Evolutionary conservation across 164 flowering plant species (phyloP), one percentile per base, ranked within the genome.

Genomic region (Nelumbo lutea): DNA sequence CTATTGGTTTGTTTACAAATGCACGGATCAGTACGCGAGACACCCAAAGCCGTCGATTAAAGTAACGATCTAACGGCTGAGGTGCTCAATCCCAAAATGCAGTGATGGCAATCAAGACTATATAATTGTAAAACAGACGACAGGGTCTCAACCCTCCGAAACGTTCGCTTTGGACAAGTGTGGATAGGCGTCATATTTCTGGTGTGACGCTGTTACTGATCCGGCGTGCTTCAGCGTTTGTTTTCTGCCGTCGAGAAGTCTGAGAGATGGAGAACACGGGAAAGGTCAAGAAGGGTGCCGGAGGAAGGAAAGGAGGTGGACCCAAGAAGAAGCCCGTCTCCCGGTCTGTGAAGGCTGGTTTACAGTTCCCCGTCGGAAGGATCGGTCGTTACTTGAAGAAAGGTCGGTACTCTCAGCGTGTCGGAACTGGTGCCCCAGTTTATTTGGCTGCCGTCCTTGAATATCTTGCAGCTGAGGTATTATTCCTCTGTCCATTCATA

Each of bases 401-500:
- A 44, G 81, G 81, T 15, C 58, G 79, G 3, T 79, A 79, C 61
- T 59, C 81, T 15, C 76, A 79, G 75, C 84, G 93, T 2, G 84
- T 88, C 11, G 91, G 93, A 1, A 78, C 82, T 42, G 93, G 93
- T 4, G 91, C 93, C 41, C 88, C 90, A 10, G 90, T 86, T 39
- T 88, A 86, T 65, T 74, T 85, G 14, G 88, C 88, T 14, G 88
- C 88, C 3, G 89, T 86, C 2, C 88, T 87, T 3, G 88, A 84
- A 77, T 86, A 86, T 56, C 84, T 86, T 10, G 90, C 90, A 0
- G 90, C 88, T 68, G 93, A 88, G 86, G 88, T 86, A 50, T 5
- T 15, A 50, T 6, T 50, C 11, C 11, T 6, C 11, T 50, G 53
- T 6, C 9, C 2, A 50, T 3, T 50, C 53, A 50, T 50, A 50